Evolutionary conservation across 176 grass and related monocot species (phyloP), one percentile per base, ranked within the genome.

Genomic region (Tillandsia fasciculata): DNA sequence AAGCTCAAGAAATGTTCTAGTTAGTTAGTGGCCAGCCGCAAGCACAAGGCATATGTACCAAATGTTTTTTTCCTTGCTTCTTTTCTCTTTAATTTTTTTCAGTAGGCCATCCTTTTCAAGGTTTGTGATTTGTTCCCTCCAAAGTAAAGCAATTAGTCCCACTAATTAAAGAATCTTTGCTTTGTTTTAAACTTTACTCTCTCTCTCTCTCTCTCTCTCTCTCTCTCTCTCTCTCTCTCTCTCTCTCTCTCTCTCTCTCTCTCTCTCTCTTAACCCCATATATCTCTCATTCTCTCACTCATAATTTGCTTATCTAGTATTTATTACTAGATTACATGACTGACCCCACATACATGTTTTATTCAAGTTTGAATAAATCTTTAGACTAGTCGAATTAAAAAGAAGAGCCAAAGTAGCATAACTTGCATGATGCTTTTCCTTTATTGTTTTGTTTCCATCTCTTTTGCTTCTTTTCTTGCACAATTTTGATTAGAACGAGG

Each of bases 111-210:
- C 33, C 33, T 42, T 42, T 5, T 42, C 33, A 7, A 42, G 33
- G 33, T 42, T 42, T 42, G 33, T 42, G 33, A 42, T 42, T 42
- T 42, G 33, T 42, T 42, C 33, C 33, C 33, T 42, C 33, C 0
- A 42, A 42, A 42, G 33, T 42, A 42, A 42, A 42, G 4, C 33
- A 42, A 42, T 42, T 42, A 42, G 56, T 18, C 56, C 56, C 56
- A 7, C 56, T 15, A 61, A 61, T 1, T 23, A 61, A 61, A 61
- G 56, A 61, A 20, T 4, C 56, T 61, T 61, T 61, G n/a, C 17
- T 61, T 61, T 61, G 56, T 61, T 61, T 20, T 61, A 61, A 61
- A 61, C 56, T 61, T 61, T 20, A n/a, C n/a, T n/a, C n/a, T n/a
- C n/a, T n/a, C n/a, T n/a, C n/a, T n/a, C n/a, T n/a, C n/a, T n/a